A percentile compares a stretch with the other conserved stretches of the same genome.
phyloP scores from a whole-genome alignment of 176 grass and related monocot genomes.

The Alloteropsis semialata region DNA sequence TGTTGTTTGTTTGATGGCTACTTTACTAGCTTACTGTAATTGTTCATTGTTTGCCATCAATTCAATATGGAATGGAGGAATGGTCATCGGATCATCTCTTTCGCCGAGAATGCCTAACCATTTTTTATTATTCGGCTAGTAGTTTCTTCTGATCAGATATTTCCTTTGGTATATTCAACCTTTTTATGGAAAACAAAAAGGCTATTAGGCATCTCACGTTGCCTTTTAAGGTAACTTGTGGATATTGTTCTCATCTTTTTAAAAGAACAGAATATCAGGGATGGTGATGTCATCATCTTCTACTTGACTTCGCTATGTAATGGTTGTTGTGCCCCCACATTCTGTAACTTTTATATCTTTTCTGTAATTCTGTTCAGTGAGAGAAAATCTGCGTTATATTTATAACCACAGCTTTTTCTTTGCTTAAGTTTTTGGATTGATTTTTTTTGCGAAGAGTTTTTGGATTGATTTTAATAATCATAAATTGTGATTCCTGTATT shows the following conservation, averaged over 20 bases:
- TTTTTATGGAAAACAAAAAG: background rate
- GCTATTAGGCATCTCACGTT: background rate
- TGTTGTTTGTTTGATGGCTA: background rate
- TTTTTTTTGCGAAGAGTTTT: background rate
- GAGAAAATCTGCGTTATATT: background rate
- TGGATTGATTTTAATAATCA: background rate
- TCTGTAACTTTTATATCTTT: background rate
- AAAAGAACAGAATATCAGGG: background rate
- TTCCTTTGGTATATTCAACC: constrained; percentile 2
- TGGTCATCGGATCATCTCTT: background rate
- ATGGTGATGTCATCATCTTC: constrained; percentile 3
- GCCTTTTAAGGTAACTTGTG: background rate
- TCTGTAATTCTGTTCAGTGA: constrained; percentile 15
- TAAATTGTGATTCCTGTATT: background rate
- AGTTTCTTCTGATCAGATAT: background rate
- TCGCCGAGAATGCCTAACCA: background rate
- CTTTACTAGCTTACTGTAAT: background rate
- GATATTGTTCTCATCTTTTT: background rate
- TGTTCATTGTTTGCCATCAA: background rate
- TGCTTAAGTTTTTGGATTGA: background rate
- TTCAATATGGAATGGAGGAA: background rate
- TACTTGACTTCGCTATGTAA: constrained; percentile 13
- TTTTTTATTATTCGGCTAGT: background rate
- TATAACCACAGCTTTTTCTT: background rate
- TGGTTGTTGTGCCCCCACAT: background rate